Conservation (phyloP, 352 stramenopile species). For the Phytophthora multivora region DNA sequence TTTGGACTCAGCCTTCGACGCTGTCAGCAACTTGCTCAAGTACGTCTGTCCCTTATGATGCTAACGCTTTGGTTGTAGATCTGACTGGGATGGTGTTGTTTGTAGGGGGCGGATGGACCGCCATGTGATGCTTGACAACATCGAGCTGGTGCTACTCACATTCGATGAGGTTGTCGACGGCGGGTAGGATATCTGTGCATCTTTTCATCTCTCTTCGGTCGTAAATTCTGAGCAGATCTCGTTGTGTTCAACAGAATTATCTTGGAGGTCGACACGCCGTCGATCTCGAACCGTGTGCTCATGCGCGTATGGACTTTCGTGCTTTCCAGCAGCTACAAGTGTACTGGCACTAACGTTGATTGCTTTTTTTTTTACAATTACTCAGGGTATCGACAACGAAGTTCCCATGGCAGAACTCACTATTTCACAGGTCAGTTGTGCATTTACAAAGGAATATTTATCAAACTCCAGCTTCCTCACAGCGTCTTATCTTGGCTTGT, state of each 20-base stretch:
- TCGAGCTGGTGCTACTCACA: constrained; percentile 89
- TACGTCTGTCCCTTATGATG: constrained; percentile 34
- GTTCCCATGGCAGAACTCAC: constrained; percentile 86
- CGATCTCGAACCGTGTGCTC: constrained; percentile 90
- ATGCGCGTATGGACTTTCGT: constrained; percentile 75
- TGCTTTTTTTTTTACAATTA: constrained; percentile 17
- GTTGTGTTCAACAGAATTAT: constrained; percentile 65
- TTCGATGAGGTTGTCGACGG: constrained; percentile 92
- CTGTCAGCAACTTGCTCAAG: constrained; percentile 88
- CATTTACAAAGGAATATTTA: not conserved
- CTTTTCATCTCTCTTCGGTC: not conserved
- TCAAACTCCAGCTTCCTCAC: not conserved
- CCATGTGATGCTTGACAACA: constrained; percentile 91
- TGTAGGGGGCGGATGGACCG: constrained; percentile 82
- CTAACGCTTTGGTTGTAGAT: not conserved
- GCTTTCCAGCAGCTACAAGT: not conserved
- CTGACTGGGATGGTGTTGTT: constrained; percentile 4
- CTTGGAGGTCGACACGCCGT: constrained; percentile 87
- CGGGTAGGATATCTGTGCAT: constrained; percentile 50
- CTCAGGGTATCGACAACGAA: constrained; percentile 87
- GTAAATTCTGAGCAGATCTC: constrained; percentile 4
- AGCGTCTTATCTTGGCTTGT: not conserved
- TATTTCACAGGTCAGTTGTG: constrained; percentile 71
- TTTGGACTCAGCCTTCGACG: constrained; percentile 85
- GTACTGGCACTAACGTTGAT: not conserved